phyloP scores from a whole-genome alignment of 2,329 filamentous ascomycete genomes.

The Trichoderma hamatum region DNA sequence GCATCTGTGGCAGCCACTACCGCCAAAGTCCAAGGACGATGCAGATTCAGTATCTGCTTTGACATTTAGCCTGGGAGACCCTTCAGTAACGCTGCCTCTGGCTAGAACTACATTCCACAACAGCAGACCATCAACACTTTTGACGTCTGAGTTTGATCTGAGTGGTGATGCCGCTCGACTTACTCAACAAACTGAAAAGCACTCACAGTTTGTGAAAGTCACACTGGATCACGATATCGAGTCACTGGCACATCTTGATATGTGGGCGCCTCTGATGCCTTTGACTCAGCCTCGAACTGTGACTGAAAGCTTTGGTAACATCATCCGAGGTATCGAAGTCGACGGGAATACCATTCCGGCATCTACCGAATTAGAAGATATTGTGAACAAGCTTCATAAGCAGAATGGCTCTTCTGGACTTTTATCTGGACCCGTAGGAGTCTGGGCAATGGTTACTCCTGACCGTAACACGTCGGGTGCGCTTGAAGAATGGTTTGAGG shows the following conservation, averaged over 20 bases:
- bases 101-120: constrained; percentile 80
- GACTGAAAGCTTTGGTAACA: constrained; percentile 73
- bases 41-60: constrained; percentile 46
- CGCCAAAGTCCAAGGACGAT: constrained; percentile 36
- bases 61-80: constrained; percentile 44
- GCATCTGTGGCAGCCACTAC: constrained; percentile 45
- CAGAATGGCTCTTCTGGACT: constrained; percentile 34
- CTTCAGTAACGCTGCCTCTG: constrained; percentile 61
- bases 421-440: constrained; percentile 55
- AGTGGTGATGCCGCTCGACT: constrained; percentile 31
- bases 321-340: constrained; percentile 65
- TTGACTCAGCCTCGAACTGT: constrained; percentile 66
- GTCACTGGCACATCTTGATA: constrained; percentile 33
- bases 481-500: constrained; percentile 16
- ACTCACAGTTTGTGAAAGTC: constrained; percentile 44
- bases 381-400: constrained; percentile 62
- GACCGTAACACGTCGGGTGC: constrained; percentile 25
- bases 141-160: constrained; percentile 42
- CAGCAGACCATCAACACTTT: constrained; percentile 62
- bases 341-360: constrained; percentile 58
- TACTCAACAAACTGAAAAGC: constrained; percentile 40
- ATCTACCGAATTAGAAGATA: constrained; percentile 70
- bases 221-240: constrained; percentile 31
- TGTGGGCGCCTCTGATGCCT: constrained; percentile 58
- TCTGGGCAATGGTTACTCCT: constrained; percentile 74